Conservation (phyloP, 1,139 yeast species). For the Martiniozyma asiatica region DNA sequence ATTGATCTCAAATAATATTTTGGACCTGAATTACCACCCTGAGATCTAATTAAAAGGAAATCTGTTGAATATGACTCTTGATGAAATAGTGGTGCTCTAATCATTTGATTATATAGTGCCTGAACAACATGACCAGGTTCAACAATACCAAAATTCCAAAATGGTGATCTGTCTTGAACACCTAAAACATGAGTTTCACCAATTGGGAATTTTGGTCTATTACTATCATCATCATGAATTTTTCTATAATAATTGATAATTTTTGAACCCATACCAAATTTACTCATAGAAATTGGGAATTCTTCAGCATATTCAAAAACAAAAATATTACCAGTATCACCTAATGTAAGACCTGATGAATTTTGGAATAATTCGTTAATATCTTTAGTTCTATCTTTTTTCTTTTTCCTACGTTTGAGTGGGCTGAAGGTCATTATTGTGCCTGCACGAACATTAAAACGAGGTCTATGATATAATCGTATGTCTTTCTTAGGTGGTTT, state of each 20-base stretch:
- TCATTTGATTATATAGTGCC: slow-evolving; percentile 80
- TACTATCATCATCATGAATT: slow-evolving; percentile 64
- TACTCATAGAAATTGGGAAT: slow-evolving; percentile 68
- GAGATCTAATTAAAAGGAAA: slow-evolving; percentile 66
- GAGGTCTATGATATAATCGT: slow-evolving; percentile 72
- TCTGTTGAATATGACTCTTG: slow-evolving; percentile 76
- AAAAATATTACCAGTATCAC: slow-evolving; percentile 71
- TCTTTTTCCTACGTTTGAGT: slow-evolving; percentile 69
- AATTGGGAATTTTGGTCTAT: slow-evolving; percentile 76
- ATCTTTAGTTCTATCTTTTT: slow-evolving; percentile 80
- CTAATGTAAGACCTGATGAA: slow-evolving; percentile 67
- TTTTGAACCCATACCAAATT: slow-evolving; percentile 94
- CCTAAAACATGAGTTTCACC: slow-evolving; percentile 97
- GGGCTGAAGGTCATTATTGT: slow-evolving; percentile 66
- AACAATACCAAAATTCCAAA: slow-evolving; percentile 97
- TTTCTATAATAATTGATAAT: slow-evolving; percentile 88
- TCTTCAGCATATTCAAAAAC: slow-evolving; percentile 88
- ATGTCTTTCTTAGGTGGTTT: slow-evolving; percentile 56
- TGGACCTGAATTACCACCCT: slow-evolving; percentile 64
- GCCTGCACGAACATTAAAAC: slow-evolving; percentile 67
- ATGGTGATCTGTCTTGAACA: slow-evolving; percentile 90
- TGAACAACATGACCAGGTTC: slow-evolving; percentile 93
- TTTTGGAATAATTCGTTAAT: slow-evolving; percentile 59
- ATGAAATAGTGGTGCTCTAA: slow-evolving; percentile 85
- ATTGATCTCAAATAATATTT: slow-evolving; percentile 50